Evolutionary conservation across 1,284 basidiomycete species (phyloP).

Genomic region (Austropuccinia psidii): DNA sequence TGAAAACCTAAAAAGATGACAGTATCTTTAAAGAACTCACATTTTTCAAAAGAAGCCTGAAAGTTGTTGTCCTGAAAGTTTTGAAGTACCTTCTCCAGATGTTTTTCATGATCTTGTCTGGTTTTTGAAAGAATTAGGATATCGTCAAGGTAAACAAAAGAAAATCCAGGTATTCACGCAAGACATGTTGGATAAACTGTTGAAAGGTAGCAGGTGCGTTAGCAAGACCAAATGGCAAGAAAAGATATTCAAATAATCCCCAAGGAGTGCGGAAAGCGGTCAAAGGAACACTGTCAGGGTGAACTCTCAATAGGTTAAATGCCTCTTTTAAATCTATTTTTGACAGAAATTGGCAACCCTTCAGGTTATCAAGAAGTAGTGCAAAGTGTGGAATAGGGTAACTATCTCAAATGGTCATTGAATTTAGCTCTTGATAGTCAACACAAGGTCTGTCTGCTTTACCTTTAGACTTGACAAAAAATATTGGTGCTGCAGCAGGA

Average conservation of each 20-base stretch:
- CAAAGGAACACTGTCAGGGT: not conserved
- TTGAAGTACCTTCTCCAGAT: not conserved
- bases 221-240: conserved; percentile 12
- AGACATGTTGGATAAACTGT: conserved; percentile 5
- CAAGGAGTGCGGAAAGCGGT: conserved; percentile 23
- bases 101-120: not conserved
- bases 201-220: conserved; percentile 19
- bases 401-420: conserved; percentile 1
- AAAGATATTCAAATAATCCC: conserved; percentile 12
- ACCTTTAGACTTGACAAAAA: not conserved
- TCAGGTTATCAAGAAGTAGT: not conserved
- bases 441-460: conserved; percentile 10
- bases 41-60: not conserved
- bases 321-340: conserved; percentile 9
- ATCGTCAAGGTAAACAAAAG: conserved; percentile 19
- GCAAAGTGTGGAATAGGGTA: conserved; percentile 5
- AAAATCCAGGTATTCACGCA: conserved; percentile 13
- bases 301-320: not conserved
- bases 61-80: not conserved
- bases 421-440: not conserved
- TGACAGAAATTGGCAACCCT: not conserved
- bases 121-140: conserved; percentile 21
- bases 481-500: conserved; percentile 2
- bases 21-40: not conserved
- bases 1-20: conserved; percentile 12